phyloP scores from a whole-genome alignment of 2,329 filamentous ascomycete genomes.

The Cercospora janseana region DNA sequence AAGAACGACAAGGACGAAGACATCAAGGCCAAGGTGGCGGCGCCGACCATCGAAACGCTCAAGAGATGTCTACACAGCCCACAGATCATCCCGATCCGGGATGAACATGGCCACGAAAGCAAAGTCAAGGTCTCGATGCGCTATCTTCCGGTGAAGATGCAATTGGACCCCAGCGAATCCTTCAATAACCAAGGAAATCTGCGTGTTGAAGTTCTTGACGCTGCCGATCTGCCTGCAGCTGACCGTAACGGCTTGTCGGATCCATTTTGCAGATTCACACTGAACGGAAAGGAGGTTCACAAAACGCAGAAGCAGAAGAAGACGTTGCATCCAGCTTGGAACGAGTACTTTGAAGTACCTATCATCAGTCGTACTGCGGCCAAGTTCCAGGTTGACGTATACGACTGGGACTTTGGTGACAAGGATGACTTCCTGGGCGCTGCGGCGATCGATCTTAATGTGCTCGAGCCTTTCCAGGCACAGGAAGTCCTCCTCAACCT shows the following conservation, averaged over 20 bases:
- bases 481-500: slow-evolving; percentile 72
- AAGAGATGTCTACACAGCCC: slow-evolving; percentile 84
- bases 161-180: slow-evolving; percentile 87
- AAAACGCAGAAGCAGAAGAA: slow-evolving; percentile 98
- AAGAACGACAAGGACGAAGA: slow-evolving; percentile 68
- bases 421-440: slow-evolving; percentile 88
- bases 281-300: slow-evolving; percentile 85
- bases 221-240: slow-evolving; percentile 80
- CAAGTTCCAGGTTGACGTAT: slow-evolving; percentile 78
- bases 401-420: slow-evolving; percentile 95
- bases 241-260: slow-evolving; percentile 97
- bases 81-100: slow-evolving; percentile 75
- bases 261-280: slow-evolving; percentile 90
- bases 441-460: slow-evolving; percentile 70
- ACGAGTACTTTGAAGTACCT: slow-evolving; percentile 86
- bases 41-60: slow-evolving; percentile 81
- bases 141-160: slow-evolving; percentile 92
- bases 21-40: slow-evolving; percentile 76
- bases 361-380: slow-evolving; percentile 81
- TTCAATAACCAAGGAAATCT: slow-evolving; percentile 99
- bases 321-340: slow-evolving; percentile 91
- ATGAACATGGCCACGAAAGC: slow-evolving; percentile 70
- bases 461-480: slow-evolving; percentile 79
- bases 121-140: slow-evolving; percentile 89
- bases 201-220: slow-evolving; percentile 89